Evolutionary conservation across 1,284 basidiomycete genomes (phyloP).

Genomic region (Cerrena zonata): DNA sequence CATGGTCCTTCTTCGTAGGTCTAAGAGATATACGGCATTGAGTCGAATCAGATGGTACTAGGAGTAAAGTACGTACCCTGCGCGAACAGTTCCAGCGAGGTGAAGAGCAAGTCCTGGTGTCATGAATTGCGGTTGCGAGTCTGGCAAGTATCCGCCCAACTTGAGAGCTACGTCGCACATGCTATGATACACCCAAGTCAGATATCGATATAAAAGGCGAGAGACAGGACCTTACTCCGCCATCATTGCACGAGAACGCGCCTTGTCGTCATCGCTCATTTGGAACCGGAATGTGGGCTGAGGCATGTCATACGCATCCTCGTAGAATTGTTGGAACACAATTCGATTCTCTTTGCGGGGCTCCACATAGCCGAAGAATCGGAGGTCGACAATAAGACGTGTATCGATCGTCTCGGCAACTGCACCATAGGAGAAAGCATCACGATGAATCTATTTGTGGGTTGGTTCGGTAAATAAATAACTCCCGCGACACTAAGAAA

Average conservation of each 20-base stretch:
- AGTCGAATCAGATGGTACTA: too few species aligned
- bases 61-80: slow-evolving; percentile 12
- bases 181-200: too few species aligned
- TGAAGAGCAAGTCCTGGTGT: slow-evolving; percentile 22
- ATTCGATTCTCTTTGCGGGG: slow-evolving; percentile 20
- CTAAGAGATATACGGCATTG: too few species aligned
- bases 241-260: slow-evolving; percentile 21
- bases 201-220: too few species aligned
- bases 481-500: not conserved
- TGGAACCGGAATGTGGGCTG: slow-evolving; percentile 29
- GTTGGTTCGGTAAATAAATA: not conserved
- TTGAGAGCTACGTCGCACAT: slow-evolving; percentile 18
- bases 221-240: slow-evolving; percentile 16
- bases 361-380: slow-evolving; percentile 27
- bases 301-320: slow-evolving; percentile 32
- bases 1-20: slow-evolving; percentile 10
- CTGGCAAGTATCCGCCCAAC: slow-evolving; percentile 21
- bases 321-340: slow-evolving; percentile 18
- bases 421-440: slow-evolving; percentile 27
- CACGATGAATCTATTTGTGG: slow-evolving; percentile 27
- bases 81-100: slow-evolving; percentile 17
- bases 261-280: slow-evolving; percentile 12
- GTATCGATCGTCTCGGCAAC: slow-evolving; percentile 21
- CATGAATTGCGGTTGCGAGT: slow-evolving; percentile 25
- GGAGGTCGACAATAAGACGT: slow-evolving; percentile 21